Percentiles rank a stretch among this genome's conserved stretches.
Evolutionary conservation across 208 protist genomes (phyloP).

Genomic region (Porcisia hertigi): DNA sequence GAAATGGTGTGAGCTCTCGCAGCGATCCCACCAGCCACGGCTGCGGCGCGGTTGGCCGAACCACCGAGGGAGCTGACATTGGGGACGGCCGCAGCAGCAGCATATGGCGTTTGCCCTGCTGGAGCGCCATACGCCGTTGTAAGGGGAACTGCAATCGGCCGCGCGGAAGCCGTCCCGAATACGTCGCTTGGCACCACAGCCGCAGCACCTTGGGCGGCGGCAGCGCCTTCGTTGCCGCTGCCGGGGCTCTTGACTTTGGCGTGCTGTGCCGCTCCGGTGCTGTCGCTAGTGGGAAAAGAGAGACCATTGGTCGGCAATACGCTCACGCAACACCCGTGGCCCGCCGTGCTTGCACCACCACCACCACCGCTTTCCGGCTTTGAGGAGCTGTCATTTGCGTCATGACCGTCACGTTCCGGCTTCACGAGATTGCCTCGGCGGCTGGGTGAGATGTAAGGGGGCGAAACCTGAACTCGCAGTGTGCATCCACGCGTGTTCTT

Average conservation of each 20-base stretch:
- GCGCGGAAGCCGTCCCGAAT: background rate
- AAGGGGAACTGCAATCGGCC: background rate
- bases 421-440: conserved; percentile 58
- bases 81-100: background rate
- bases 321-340: background rate
- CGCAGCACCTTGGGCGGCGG: background rate
- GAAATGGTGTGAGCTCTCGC: conserved; percentile 10
- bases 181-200: background rate
- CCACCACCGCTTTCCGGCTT: background rate
- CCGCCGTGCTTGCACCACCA: background rate
- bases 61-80: background rate
- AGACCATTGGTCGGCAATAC: conserved; percentile 10
- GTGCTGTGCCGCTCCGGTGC: background rate
- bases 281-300: background rate
- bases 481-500: conserved; percentile 82
- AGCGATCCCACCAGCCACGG: conserved; percentile 25
- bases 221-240: background rate
- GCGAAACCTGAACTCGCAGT: conserved; percentile 81
- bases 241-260: background rate
- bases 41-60: conserved; percentile 7
- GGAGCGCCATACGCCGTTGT: background rate
- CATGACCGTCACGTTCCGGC: conserved; percentile 12
- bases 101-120: background rate
- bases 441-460: conserved; percentile 66
- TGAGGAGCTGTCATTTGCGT: background rate